Evolutionary conservation across 306 rosid genomes (phyloP), one percentile per base, ranked within the genome.

Genomic region (Oxytropis ochrocephala): DNA sequence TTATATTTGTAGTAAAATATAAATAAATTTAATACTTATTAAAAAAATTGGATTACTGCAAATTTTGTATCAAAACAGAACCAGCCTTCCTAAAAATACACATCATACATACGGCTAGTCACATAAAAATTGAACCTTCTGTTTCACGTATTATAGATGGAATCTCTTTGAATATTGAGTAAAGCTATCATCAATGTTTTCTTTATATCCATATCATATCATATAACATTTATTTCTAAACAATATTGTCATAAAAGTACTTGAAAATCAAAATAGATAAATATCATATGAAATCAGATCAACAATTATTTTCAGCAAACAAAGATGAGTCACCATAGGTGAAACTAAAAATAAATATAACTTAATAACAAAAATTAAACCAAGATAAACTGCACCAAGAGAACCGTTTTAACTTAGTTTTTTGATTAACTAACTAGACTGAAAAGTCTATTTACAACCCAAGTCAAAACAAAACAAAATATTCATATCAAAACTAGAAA

Each of bases 391-490:
- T 44, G 62, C 52, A 18, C 48, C 44, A 69, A 38, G 27, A 57
- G 69, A 74, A 67, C 5, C 49, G 30, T 67, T 70, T 63, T 10
- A 69, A 77, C 74, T 80, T 82, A 61, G 82, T 67, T 62, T 59
- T 59, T 70, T 60, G 52, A 81, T 76, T 67, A 75, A 43, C 85
- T 77, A 84, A 43, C 85, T 77, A 84, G 68, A 82, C 77, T 71
- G 78, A 75, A 80, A 85, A 75, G 81, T 71, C 86, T 86, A 86
- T 84, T 83, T 91, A 88, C 95, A 91, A 79, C 75, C 89, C 87
- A 78, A 75, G 79, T 70, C 79, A 81, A 72, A 78, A 13, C 79
- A 81, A 72, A 78, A 13, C 70, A 73, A 30, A 57, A 60, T 24
- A 79, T 70, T 55, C 73, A 84, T 84, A 76, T 65, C 65, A 78